Evolutionary conservation across 768 basidiomycete genomes (phyloP), one percentile per base, ranked within the genome.

Genomic region (Lyophyllum shimeji): DNA sequence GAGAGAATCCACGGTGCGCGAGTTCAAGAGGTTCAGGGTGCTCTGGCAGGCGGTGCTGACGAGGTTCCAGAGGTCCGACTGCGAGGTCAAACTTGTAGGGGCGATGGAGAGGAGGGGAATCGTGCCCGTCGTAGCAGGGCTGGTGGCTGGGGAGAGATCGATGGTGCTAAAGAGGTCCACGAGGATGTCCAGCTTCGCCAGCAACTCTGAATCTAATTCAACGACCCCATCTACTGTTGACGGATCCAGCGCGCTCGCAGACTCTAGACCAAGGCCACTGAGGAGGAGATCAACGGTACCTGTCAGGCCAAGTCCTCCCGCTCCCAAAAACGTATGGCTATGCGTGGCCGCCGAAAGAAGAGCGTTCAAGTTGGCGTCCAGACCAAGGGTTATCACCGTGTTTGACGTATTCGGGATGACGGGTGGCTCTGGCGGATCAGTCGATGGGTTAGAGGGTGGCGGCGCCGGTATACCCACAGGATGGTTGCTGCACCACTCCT

Each of bases 81-180:
- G 25, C 42, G 23, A 45, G 12, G 11, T 47, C n/a, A 48, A 7
- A 12, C 45, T 21, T 23, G 33, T 6, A 13, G 27, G 29, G 8
- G 17, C 39, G 40, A 31, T 21, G 27, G 34, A 17, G 11, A 17
- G 45, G 13, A 46, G 17, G 24, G 21, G 58, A 27, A 39, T 46
- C 23, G 20, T 54, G 43, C 27, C 46, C 2, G 18, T 29, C 7
- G 18, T 17, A 18, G 46, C 13, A n/a, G 46, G 27, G 25, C 25
- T 23, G 27, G 23, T 34, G 44, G 44, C 15, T 43, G 55, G 21
- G 59, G 53, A 44, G 52, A 48, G 5, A 12, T 60, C 52, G 17
- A 71, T 51, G 20, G 59, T 55, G 17, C 61, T 39, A 31, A 65
- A 61, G 40, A 65, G 59, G 21, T 61, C 52, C 9, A 65, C 54